phyloP scores from a whole-genome alignment of 176 grass and related monocot genomes.

The Oryza glaberrima region DNA sequence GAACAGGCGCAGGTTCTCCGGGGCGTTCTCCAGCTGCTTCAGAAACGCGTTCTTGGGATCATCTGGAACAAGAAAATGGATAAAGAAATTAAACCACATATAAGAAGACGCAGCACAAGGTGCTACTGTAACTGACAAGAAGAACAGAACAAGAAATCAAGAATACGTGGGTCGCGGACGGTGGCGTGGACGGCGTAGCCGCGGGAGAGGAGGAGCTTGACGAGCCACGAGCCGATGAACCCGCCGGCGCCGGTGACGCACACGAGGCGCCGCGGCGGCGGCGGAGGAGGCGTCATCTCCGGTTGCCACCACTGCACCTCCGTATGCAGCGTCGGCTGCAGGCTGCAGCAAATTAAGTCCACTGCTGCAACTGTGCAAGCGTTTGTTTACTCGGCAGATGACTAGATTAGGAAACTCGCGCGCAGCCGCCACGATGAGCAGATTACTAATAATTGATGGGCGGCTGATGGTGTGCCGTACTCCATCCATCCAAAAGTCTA shows the following conservation, averaged over 20 bases:
- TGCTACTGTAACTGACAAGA: not conserved
- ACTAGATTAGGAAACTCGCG: no score
- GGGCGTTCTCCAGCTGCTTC: constrained; percentile 40
- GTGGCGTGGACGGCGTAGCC: constrained; percentile 61
- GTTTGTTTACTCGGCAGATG: no score
- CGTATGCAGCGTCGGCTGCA: no score
- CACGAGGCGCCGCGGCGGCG: not conserved
- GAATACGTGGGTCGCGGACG: constrained; percentile 39
- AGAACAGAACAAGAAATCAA: not conserved
- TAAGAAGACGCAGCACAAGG: not conserved
- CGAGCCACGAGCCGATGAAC: constrained; percentile 54
- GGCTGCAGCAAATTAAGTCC: no score
- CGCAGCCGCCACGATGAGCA: no score
- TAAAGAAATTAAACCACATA: not conserved
- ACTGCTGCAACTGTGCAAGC: no score
- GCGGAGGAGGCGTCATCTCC: no score
- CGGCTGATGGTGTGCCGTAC: no score
- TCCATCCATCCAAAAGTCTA: no score
- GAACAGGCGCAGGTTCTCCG: constrained; percentile 47
- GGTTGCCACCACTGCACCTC: no score
- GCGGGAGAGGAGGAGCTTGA: constrained; percentile 60
- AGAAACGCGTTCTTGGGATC: constrained; percentile 49
- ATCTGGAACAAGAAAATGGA: not conserved
- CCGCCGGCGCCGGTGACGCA: constrained; percentile 62
- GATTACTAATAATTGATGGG: no score